A percentile compares a stretch with the other conserved stretches of the same genome.
phyloP scores from a whole-genome alignment of 352 stramenopile genomes.

The Pelagophyceae sp. region DNA sequence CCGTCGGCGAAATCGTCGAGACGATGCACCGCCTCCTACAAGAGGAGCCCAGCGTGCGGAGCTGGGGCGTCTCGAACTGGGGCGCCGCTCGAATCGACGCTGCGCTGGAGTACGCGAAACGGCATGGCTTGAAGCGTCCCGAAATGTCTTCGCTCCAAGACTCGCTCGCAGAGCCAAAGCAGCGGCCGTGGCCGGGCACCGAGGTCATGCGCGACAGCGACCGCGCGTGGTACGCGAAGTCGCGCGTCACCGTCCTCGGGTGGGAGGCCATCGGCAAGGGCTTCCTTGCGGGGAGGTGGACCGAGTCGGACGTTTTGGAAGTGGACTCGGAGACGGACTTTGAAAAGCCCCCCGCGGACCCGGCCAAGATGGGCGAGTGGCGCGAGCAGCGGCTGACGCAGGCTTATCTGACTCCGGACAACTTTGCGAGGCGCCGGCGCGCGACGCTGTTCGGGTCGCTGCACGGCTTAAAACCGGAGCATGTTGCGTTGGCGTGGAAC shows the following conservation, averaged over 20 bases:
- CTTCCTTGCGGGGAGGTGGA: conserved; percentile 12
- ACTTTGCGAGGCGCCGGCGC: neutral
- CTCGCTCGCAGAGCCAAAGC: neutral
- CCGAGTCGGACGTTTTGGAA: neutral
- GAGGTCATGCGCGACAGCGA: neutral
- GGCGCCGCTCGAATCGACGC: neutral
- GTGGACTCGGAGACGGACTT: no score
- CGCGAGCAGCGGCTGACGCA: neutral
- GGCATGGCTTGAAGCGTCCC: neutral
- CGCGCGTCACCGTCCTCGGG: neutral
- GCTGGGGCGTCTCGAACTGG: conserved; percentile 11
- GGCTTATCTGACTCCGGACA: conserved; percentile 4
- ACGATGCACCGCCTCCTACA: neutral
- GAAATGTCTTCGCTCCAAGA: neutral
- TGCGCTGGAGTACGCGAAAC: neutral
- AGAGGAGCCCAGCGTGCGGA: neutral
- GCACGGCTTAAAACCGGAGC: neutral
- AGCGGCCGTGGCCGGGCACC: conserved; percentile 9
- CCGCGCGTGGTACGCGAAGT: neutral
- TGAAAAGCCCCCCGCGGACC: neutral
- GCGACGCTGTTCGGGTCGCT: neutral
- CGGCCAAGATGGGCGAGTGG: neutral
- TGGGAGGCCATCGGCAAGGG: conserved; percentile 13
- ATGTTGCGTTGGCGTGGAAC: conserved; percentile 7
- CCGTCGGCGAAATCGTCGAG: conserved; percentile 2